Evolutionary conservation across 2,329 filamentous ascomycete species (phyloP), one percentile per base, ranked within the genome.

Genomic region (Colletotrichum sp.): DNA sequence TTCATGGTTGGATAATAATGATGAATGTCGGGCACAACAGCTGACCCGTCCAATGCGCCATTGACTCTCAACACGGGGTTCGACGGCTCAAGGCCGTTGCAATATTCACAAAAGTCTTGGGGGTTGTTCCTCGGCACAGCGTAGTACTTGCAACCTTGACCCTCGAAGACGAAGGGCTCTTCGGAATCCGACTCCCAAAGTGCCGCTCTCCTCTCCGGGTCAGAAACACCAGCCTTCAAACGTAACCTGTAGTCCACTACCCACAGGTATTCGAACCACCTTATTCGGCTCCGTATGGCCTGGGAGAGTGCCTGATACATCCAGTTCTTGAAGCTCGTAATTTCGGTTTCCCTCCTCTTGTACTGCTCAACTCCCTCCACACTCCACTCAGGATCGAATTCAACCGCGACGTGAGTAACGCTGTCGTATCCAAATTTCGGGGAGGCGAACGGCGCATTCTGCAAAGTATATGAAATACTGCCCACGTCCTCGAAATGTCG

Each of bases 371-470:
- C 0, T 11, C 27, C 54, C 15, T 57, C 54, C 27, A 21, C 24
- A 29, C 21, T 27, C 54, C 54, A 57, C 0, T 24, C 6, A 29
- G 54, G 54, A 27, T 57, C 21, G 54, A 57, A 57, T 16, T 57
- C 13, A 24, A 55, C 51, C 12, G 51, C 51, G 24, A 55, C 24
- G 21, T 55, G 51, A 55, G 0, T 27, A 0, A 55, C 51, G 7
- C 51, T n/a, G 0, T 0, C 0, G 11, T 8, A 55, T 21, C 51
- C 54, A 18, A 57, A 0, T 29, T 0, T 1, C 24, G 13, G 54
- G 24, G 21, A 27, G 13, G 0, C 21, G 0, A 57, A 57, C 24
- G 54, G 13, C 24, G n/a, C 21, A 9, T 27, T 16, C 54, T 1
- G 13, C 6, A 16, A 0, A 27, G n/a, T 0, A 1, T 0, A 57